Percentiles rank a stretch among this genome's conserved stretches.
Evolutionary conservation across 1,139 yeast genomes (phyloP).

Genomic region (Kurtzmaniella natalensis): DNA sequence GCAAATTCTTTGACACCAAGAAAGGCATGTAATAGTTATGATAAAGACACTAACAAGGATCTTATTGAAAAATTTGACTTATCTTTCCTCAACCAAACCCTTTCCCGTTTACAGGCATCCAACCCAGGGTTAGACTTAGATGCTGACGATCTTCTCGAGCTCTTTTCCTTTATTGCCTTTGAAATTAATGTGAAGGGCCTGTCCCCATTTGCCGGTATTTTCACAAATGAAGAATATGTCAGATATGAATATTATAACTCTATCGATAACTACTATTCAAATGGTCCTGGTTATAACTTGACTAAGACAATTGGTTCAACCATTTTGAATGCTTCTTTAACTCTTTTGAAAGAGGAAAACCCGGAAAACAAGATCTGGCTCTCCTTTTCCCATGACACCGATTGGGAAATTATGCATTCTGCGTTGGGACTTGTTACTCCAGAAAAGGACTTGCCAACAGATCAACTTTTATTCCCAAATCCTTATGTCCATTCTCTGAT

Average conservation of each 20-base stretch:
- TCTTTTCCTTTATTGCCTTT: conserved; percentile 48
- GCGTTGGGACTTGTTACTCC: conserved; percentile 23
- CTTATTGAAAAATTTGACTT: conserved; percentile 13
- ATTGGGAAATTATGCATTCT: conserved; percentile 22
- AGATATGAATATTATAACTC: conserved; percentile 42
- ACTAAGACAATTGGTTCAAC: conserved; percentile 41
- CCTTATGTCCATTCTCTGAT: conserved; percentile 22
- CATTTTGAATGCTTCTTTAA: conserved; percentile 41
- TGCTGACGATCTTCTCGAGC: conserved; percentile 32
- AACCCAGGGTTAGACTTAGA: conserved; percentile 28
- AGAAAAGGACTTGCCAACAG: conserved; percentile 17
- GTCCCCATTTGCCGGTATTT: conserved; percentile 47
- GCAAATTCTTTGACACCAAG: conserved; percentile 29
- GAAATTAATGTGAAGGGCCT: conserved; percentile 48
- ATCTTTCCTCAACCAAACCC: conserved; percentile 15
- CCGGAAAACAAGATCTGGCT: conserved; percentile 20
- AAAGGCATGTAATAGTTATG: conserved; percentile 18
- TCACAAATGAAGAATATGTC: conserved; percentile 47
- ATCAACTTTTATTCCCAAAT: conserved; percentile 21
- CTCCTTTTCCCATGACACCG: conserved; percentile 28
- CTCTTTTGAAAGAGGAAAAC: conserved; percentile 25
- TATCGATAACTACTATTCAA: conserved; percentile 40
- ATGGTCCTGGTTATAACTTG: conserved; percentile 47
- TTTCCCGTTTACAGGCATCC: conserved; percentile 15
- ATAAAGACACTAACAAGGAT: conserved; percentile 10